A percentile compares a stretch with the other conserved stretches of the same genome.
Evolutionary conservation across 805 yeast species (phyloP).

Genomic region (Teunomyces lycoperdinae): DNA sequence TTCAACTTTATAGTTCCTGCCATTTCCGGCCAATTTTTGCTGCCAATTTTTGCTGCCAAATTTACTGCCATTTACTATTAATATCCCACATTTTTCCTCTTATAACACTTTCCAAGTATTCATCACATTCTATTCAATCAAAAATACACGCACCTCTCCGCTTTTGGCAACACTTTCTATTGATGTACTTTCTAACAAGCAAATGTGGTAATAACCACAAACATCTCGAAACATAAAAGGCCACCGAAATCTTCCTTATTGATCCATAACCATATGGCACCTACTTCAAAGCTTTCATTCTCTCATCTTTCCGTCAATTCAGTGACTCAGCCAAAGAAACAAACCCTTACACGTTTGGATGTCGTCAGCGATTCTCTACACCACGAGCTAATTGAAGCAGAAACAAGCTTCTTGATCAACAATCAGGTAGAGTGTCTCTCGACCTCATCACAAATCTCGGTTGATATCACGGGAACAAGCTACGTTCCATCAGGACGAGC

Average conservation of each 20-base stretch:
- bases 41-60: too few relatives aligned
- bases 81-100: too few relatives aligned
- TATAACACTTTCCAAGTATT: too few relatives aligned
- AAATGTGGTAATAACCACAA: neutral
- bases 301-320: neutral
- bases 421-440: neutral
- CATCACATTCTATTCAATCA: neutral
- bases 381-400: neutral
- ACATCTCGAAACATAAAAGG: neutral
- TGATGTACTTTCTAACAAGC: neutral
- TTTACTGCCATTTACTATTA: too few relatives aligned
- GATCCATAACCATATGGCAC: neutral
- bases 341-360: neutral
- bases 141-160: neutral
- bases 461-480: neutral
- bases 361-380: neutral
- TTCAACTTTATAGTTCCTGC: neutral
- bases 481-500: conserved; percentile 1
- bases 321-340: neutral
- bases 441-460: neutral
- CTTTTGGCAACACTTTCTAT: neutral
- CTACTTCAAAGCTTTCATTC: neutral
- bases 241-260: neutral
- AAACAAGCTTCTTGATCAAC: neutral
- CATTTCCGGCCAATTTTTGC: too few relatives aligned